Conservation (phyloP, 108 stramenopile genomes). For the Cyclostephanos tholiformis region DNA sequence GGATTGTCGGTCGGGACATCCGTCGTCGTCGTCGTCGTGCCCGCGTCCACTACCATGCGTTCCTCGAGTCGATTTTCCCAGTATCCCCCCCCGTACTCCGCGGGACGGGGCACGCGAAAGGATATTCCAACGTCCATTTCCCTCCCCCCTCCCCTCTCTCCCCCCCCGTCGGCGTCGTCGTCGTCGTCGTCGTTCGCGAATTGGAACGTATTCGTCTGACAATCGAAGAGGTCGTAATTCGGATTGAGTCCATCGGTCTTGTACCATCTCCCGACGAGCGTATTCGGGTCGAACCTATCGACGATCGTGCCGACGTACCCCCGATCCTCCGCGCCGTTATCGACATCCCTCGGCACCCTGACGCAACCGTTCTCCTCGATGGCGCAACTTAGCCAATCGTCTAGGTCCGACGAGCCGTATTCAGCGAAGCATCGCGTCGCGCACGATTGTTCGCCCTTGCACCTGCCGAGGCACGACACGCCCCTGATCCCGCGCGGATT, state of each 20-base stretch:
- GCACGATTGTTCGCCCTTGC: constrained; percentile 91
- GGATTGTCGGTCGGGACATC: constrained; percentile 45
- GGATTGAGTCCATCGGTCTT: constrained; percentile 93
- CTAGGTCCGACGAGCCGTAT: constrained; percentile 71
- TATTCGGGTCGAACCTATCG: constrained; percentile 75
- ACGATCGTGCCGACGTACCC: constrained; percentile 57
- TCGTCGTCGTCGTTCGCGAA: constrained; percentile 40
- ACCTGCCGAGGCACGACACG: constrained; percentile 83
- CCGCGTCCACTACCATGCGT: constrained; percentile 87
- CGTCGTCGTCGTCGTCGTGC: neutral
- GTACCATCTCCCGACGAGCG: constrained; percentile 90
- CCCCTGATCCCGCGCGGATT: constrained; percentile 91
- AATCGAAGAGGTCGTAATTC: constrained; percentile 95
- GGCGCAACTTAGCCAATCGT: constrained; percentile 82
- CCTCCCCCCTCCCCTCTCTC: constrained; percentile 11
- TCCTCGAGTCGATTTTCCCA: constrained; percentile 90
- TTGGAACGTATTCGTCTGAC: constrained; percentile 89
- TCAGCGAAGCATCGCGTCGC: constrained; percentile 88
- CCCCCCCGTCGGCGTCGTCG: too few relatives aligned
- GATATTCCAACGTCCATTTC: constrained; percentile 87
- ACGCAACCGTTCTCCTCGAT: constrained; percentile 91
- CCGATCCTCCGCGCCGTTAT: constrained; percentile 74
- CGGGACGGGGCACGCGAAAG: constrained; percentile 83
- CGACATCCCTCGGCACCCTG: constrained; percentile 79
- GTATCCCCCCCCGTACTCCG: constrained; percentile 77